These are phyloP conservation scores for Septoria linicola DNA, from an alignment of 2,329 filamentous ascomycete species.

Conservation along the genomic window DNA sequence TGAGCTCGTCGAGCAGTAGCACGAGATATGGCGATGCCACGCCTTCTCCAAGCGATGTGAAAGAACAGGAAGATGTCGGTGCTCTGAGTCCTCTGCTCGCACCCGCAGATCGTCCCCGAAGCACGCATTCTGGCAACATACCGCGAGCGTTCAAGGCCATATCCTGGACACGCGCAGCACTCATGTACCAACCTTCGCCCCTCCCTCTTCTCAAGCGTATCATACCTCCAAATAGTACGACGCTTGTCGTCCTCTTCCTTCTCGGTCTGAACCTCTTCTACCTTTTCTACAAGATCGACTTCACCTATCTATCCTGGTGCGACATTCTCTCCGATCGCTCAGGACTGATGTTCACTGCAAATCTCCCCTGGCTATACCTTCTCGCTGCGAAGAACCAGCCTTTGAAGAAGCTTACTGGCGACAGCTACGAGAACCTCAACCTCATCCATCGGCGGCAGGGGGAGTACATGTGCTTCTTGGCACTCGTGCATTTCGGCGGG, in stretches of 20 bases:
- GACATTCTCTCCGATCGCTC: conserved; percentile 58
- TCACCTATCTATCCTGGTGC: conserved; percentile 37
- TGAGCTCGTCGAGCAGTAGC: conserved; percentile 12
- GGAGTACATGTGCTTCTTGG: conserved; percentile 61
- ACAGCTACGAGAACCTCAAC: conserved; percentile 66
- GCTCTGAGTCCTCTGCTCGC: conserved; percentile 40
- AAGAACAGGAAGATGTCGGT: conserved; percentile 9
- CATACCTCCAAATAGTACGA: conserved; percentile 58
- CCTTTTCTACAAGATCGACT: conserved; percentile 53
- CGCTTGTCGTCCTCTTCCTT: conserved; percentile 53
- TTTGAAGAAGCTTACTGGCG: conserved; percentile 59
- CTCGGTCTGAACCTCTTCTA: conserved; percentile 59
- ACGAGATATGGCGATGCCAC: conserved; percentile 33
- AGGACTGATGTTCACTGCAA: conserved; percentile 54
- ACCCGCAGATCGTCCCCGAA: conserved; percentile 8
- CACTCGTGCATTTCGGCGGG: conserved; percentile 55
- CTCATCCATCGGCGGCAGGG: conserved; percentile 65
- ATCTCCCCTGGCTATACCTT: conserved; percentile 59
- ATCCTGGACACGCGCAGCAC: conserved; percentile 23
- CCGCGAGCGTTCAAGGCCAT: conserved; percentile 7
- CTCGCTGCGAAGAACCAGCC: conserved; percentile 67
- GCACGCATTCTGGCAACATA: background rate
- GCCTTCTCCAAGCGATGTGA: conserved; percentile 28
- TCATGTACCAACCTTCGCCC: conserved; percentile 59
- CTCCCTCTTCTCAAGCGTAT: conserved; percentile 58